phyloP scores from a whole-genome alignment of 2,329 filamentous ascomycete species.

The Diplodia intermedia region DNA sequence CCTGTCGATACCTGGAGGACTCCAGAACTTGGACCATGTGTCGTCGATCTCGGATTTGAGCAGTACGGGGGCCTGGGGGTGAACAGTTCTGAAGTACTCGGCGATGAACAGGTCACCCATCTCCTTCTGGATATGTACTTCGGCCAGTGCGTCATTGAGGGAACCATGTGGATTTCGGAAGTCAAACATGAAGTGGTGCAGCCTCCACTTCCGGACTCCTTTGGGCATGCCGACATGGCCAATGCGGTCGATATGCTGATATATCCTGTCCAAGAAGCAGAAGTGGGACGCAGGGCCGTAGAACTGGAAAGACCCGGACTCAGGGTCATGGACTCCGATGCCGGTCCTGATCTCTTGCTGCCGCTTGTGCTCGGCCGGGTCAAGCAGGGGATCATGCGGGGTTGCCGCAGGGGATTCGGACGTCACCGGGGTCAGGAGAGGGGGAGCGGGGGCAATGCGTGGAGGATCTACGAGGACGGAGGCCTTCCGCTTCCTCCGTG shows the following conservation, averaged over 20 bases:
- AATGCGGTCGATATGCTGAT: conserved; percentile 13
- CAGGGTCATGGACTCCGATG: conserved; percentile 5
- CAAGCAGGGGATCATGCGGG: background rate
- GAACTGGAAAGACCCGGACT: conserved; percentile 11
- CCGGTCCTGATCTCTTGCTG: conserved; percentile 12
- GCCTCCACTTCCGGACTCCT: conserved; percentile 8
- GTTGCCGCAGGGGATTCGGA: background rate
- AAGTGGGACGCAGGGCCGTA: conserved; percentile 10
- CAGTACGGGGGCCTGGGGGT: conserved; percentile 36
- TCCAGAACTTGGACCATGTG: conserved; percentile 47
- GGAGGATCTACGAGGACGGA: background rate
- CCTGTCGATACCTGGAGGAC: conserved; percentile 34
- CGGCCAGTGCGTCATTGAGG: background rate
- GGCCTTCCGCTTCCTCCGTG: conserved; percentile 1
- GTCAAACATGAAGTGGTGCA: conserved; percentile 15
- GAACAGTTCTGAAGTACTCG: conserved; percentile 6
- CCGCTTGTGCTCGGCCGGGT: conserved; percentile 3
- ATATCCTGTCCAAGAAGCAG: conserved; percentile 9
- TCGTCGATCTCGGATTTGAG: conserved; percentile 50
- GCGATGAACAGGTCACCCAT: conserved; percentile 9
- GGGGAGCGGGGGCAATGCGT: background rate
- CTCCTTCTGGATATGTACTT: conserved; percentile 4
- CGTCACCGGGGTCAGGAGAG: background rate
- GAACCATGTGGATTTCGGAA: background rate
- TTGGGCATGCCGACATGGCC: conserved; percentile 11